phyloP scores from a whole-genome alignment of 257 asterid species.

The Salvia hispanica region DNA sequence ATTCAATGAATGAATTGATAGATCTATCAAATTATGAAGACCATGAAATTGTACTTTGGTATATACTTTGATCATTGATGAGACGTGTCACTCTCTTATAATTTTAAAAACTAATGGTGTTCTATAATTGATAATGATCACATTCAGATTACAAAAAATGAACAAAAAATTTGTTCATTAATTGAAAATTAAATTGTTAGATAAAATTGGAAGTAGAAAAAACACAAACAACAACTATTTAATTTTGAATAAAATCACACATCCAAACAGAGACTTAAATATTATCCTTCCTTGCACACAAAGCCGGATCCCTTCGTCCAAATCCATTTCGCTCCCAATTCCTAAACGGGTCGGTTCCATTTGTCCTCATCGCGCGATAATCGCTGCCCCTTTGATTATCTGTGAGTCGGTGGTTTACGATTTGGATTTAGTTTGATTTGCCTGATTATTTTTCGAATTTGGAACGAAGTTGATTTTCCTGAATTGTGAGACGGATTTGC shows the following conservation, averaged over 20 bases:
- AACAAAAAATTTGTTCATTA: no score
- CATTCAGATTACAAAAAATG: no score
- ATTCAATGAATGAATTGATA: no score
- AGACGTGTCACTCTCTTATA: no score
- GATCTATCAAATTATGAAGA: no score
- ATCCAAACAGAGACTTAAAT: constrained; percentile 23
- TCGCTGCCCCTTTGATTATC: constrained; percentile 27
- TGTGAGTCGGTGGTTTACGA: constrained; percentile 19
- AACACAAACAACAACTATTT: neutral
- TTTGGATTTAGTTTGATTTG: constrained; percentile 25
- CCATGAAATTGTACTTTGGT: no score
- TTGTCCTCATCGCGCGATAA: constrained; percentile 26
- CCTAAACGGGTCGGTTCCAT: constrained; percentile 20
- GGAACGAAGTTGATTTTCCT: constrained; percentile 26
- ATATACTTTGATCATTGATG: no score
- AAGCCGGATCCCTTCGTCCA: constrained; percentile 30
- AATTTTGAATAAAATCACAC: constrained; percentile 15
- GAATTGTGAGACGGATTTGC: neutral
- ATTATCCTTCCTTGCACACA: constrained; percentile 28
- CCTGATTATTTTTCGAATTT: neutral
- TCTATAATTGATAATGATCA: no score
- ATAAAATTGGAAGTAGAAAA: no score
- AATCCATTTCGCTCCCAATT: neutral
- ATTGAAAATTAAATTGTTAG: no score
- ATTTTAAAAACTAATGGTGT: no score